Base-by-base conservation (phyloP, 108 stramenopile genomes). In the Aureococcus anophagefferens region DNA sequence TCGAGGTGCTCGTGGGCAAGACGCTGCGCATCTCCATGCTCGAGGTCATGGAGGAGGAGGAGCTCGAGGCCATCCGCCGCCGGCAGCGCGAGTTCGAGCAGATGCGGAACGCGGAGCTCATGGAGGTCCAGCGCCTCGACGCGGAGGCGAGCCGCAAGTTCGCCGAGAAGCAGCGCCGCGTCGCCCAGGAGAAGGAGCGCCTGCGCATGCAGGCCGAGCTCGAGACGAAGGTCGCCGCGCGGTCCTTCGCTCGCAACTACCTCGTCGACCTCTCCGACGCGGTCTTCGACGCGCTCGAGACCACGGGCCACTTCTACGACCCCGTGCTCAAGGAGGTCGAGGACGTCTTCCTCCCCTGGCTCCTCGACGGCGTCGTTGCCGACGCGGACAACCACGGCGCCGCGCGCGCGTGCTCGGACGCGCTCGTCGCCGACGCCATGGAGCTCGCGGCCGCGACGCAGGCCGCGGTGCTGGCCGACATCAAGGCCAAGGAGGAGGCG, bases 41-140 rank as follows among this genome's bases (percentile, higher is more conserved):
- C 59, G 87, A 87, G 80, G 67, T 87, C 9, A 80, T 87, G 75
- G 84, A 87, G 76, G 85, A 87, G 72, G 85, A 84, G 74, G 87
- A 87, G 74, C 84, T 87, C 14, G 81, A 72, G 1, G 83, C 79
- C 0, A 80, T 87, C 31, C 72, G 77, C 18, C 34, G 64, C 46
- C 83, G 84, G 30, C 85, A 87, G 74, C 64, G 79, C 44, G 80
- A 82, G 46, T 87, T 86, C 64, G 84, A 84, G 30, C 66, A 71
- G 25, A 63, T 78, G 44, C 77, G 87, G 25, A 82, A 84, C 67
- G 82, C 81, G 46, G 87, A 87, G 80, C 75, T 86, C 29, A 81
- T 80, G 0, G 83, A 86, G 71, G 85, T 87, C 62, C 87, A 87
- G 74, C 67, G 87, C 21, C 73, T 87, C 62, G 87, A 87, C 68